These are phyloP conservation scores for Phylloporus sp. DNA, from an alignment of 768 basidiomycete genomes.

Conservation along the genomic window DNA sequence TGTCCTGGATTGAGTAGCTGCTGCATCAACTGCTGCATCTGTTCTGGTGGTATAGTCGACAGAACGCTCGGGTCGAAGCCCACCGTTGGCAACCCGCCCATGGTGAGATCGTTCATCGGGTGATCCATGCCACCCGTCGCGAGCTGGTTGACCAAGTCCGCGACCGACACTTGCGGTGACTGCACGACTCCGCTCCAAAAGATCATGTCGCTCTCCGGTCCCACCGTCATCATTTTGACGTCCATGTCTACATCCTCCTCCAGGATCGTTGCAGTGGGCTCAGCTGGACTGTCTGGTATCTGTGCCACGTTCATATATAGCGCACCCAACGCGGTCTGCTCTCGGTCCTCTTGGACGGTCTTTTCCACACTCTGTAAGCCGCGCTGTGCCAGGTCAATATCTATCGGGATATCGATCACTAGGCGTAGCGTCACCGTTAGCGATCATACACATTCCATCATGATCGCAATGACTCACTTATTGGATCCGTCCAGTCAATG, in stretches of 20 bases:
- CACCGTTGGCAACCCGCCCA: conserved; percentile 27
- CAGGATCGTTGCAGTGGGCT: conserved; percentile 53
- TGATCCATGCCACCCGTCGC: conserved; percentile 43
- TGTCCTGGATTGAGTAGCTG: conserved; percentile 33
- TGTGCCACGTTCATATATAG: conserved; percentile 66
- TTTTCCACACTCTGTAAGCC: conserved; percentile 72
- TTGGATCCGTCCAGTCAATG: conserved; percentile 81
- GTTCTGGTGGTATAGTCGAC: conserved; percentile 50
- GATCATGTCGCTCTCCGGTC: conserved; percentile 60
- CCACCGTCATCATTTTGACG: conserved; percentile 63
- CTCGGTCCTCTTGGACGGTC: conserved; percentile 67
- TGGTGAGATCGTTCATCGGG: conserved; percentile 34
- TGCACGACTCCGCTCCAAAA: conserved; percentile 53
- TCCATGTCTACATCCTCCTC: conserved; percentile 70
- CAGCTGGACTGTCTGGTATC: conserved; percentile 76
- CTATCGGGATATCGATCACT: conserved; percentile 64
- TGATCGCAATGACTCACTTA: conserved; percentile 51
- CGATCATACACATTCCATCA: conserved; percentile 16
- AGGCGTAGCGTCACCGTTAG: conserved; percentile 16
- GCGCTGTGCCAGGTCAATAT: conserved; percentile 50
- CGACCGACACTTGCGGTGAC: conserved; percentile 46
- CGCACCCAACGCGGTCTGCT: conserved; percentile 71
- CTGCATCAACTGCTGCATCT: conserved; percentile 59
- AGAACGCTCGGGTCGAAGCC: conserved; percentile 43
- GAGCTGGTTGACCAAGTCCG: conserved; percentile 67